Evolutionary conservation across 225 moss, liverwort and hornwort genomes (phyloP).

Genomic region (Marchantia polymorpha): DNA sequence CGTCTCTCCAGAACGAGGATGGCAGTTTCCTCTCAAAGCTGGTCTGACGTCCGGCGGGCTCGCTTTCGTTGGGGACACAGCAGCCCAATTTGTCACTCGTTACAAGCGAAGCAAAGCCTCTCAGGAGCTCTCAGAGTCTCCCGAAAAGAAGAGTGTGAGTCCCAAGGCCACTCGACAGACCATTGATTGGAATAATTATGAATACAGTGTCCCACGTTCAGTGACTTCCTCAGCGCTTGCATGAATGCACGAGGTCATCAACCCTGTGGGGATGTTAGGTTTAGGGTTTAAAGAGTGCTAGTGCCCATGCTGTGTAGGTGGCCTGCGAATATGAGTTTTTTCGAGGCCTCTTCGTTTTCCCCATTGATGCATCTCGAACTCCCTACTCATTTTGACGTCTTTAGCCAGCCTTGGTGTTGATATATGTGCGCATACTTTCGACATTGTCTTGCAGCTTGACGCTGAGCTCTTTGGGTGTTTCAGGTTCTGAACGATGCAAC

Average conservation of each 20-base stretch:
- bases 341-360: too few species aligned
- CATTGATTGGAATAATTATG: not conserved
- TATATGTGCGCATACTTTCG: too few species aligned
- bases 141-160: conserved; percentile 17
- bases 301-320: too few species aligned
- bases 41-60: conserved; percentile 75
- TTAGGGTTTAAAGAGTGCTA: not conserved
- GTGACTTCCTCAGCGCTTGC: too few species aligned
- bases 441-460: not conserved
- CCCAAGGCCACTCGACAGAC: too few species aligned
- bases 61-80: conserved; percentile 70
- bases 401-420: too few species aligned
- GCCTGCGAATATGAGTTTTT: not conserved
- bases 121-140: conserved; percentile 12
- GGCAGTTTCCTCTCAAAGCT: conserved; percentile 69
- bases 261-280: not conserved
- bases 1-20: conserved; percentile 6
- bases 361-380: too few species aligned
- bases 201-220: not conserved
- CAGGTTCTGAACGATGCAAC: conserved; percentile 57
- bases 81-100: conserved; percentile 66
- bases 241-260: not conserved
- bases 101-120: conserved; percentile 42
- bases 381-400: too few species aligned
- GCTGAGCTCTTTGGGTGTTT: not conserved